phyloP scores from a whole-genome alignment of 1,139 yeast genomes.

The Hemisphaericaspora xylanilytica region DNA sequence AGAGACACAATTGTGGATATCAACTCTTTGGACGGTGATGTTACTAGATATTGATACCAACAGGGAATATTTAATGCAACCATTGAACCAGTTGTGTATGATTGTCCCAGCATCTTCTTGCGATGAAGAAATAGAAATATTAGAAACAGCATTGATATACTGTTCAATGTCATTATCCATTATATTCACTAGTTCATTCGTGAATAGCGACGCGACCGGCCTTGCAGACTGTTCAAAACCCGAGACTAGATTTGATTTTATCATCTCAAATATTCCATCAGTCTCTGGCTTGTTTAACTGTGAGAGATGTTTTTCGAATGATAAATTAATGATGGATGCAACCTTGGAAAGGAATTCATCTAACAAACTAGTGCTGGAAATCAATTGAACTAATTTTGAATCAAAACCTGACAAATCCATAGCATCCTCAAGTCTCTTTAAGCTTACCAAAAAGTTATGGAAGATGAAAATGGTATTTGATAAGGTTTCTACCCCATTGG shows the following conservation, averaged over 20 bases:
- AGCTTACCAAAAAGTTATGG: slow-evolving; percentile 24
- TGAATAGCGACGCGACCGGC: slow-evolving; percentile 15
- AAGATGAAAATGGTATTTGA: slow-evolving; percentile 16
- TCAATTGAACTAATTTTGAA: slow-evolving; percentile 7
- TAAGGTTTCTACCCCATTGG: slow-evolving; percentile 8
- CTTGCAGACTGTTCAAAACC: background rate
- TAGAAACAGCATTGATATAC: slow-evolving; percentile 19
- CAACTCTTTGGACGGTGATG: slow-evolving; percentile 9
- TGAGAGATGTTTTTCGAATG: slow-evolving; percentile 6
- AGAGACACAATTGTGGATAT: slow-evolving; percentile 14
- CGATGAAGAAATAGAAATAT: slow-evolving; percentile 10
- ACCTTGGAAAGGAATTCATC: slow-evolving; percentile 5
- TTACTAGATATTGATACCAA: slow-evolving; percentile 10
- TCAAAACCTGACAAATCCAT: slow-evolving; percentile 8
- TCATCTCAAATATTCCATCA: slow-evolving; percentile 7
- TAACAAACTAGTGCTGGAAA: slow-evolving; percentile 6
- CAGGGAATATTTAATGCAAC: slow-evolving; percentile 13
- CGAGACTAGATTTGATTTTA: slow-evolving; percentile 3
- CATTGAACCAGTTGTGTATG: slow-evolving; percentile 26
- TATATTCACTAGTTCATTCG: slow-evolving; percentile 20
- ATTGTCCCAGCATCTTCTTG: slow-evolving; percentile 13
- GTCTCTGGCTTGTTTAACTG: slow-evolving; percentile 6
- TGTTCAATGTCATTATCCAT: slow-evolving; percentile 28
- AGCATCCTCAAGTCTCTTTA: slow-evolving; percentile 16
- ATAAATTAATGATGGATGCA: slow-evolving; percentile 6